phyloP scores from a whole-genome alignment of 176 grass and related monocot genomes.

The Lolium multiflorum region DNA sequence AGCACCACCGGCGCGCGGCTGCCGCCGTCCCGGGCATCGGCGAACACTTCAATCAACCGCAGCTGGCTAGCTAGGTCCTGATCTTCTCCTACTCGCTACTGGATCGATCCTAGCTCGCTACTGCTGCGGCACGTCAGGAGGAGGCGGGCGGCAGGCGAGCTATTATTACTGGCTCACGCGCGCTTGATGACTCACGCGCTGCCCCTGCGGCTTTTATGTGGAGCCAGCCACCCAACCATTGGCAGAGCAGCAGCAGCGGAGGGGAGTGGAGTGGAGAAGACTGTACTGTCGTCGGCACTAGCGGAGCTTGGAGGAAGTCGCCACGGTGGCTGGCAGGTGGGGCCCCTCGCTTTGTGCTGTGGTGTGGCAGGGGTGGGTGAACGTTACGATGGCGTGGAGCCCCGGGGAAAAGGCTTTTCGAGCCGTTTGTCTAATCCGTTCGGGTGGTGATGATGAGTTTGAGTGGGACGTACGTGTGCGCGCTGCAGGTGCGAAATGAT shows the following conservation, averaged over 20 bases:
- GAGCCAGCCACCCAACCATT: conserved; percentile 41
- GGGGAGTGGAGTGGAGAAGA: conserved; percentile 22
- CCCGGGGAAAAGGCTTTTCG: not conserved
- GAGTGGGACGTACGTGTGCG: conserved; percentile 14
- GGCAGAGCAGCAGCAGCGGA: not conserved
- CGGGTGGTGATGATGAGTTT: conserved; percentile 15
- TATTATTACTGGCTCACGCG: conserved; percentile 6
- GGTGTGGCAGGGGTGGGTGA: not conserved
- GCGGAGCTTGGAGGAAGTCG: not conserved
- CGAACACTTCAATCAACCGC: not conserved
- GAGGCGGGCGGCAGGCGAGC: not conserved
- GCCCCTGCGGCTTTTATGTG: conserved; percentile 30
- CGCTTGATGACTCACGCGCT: conserved; percentile 36
- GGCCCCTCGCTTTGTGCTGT: not conserved
- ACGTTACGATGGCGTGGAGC: conserved; percentile 18
- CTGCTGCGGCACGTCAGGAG: conserved; percentile 20
- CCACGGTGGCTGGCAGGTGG: not conserved
- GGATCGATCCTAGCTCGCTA: not conserved
- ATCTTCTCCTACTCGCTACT: conserved; percentile 14
- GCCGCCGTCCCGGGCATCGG: conserved; percentile 21
- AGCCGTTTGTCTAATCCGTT: conserved; percentile 36
- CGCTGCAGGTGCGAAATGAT: conserved; percentile 15
- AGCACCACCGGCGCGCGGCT: not conserved
- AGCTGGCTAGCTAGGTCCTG: not conserved
- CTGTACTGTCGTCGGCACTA: conserved; percentile 13